These are phyloP conservation scores for Clarireedia homoeocarpa DNA, from an alignment of 2,329 filamentous ascomycete species.

Conservation along the genomic window DNA sequence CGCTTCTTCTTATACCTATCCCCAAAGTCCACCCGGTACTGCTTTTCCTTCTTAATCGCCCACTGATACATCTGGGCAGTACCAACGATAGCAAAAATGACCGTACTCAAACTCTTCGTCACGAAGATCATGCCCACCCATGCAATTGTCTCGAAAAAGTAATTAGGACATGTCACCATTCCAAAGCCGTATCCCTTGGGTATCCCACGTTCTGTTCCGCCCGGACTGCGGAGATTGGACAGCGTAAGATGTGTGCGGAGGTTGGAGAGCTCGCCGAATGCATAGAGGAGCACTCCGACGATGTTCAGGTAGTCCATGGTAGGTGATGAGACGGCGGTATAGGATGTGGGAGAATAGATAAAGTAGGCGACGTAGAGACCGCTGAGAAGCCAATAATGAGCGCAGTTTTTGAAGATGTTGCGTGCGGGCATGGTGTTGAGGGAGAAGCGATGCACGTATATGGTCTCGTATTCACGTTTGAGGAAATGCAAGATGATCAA, in stretches of 20 bases:
- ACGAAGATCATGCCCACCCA: slow-evolving; percentile 80
- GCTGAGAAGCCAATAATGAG: slow-evolving; percentile 85
- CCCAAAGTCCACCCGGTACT: slow-evolving; percentile 84
- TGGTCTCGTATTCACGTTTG: slow-evolving; percentile 91
- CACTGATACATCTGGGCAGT: slow-evolving; percentile 75
- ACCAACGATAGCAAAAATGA: slow-evolving; percentile 68
- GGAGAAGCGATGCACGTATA: slow-evolving; percentile 93
- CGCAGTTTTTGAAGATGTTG: slow-evolving; percentile 93
- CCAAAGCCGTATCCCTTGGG: slow-evolving; percentile 78
- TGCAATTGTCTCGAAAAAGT: slow-evolving; percentile 82
- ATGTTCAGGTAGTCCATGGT: slow-evolving; percentile 45
- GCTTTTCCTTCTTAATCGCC: slow-evolving; percentile 86
- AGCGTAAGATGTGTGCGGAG: slow-evolving; percentile 73
- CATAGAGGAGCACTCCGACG: slow-evolving; percentile 62
- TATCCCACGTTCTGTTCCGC: slow-evolving; percentile 81
- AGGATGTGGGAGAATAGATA: slow-evolving; percentile 70
- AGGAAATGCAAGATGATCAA: slow-evolving; percentile 78
- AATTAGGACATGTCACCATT: slow-evolving; percentile 92
- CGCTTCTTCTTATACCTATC: slow-evolving; percentile 95
- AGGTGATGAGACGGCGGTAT: slow-evolving; percentile 44
- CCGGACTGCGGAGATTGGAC: slow-evolving; percentile 65
- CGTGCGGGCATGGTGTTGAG: slow-evolving; percentile 83
- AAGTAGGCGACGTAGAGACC: slow-evolving; percentile 77
- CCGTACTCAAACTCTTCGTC: slow-evolving; percentile 69
- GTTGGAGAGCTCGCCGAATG: slow-evolving; percentile 74